Conservation (phyloP, 345 rosid genomes). For the Boechera stricta region DNA sequence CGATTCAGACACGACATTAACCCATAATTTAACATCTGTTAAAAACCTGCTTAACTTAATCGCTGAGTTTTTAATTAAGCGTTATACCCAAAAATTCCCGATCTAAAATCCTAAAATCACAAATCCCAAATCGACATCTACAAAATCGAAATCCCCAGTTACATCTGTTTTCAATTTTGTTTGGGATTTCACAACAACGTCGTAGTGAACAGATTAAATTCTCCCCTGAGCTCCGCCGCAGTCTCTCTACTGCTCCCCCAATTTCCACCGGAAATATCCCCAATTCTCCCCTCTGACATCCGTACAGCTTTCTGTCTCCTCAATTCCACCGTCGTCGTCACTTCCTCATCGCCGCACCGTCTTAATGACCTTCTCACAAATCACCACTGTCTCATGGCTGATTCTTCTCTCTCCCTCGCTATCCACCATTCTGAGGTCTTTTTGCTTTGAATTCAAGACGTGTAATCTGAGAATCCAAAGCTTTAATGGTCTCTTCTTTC, state of each 20-base stretch:
- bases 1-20: too few species aligned
- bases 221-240: slow-evolving; percentile 30
- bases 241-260: slow-evolving; percentile 47
- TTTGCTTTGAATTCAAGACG: too few species aligned
- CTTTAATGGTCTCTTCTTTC: slow-evolving; percentile 76
- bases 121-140: too few species aligned
- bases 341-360: slow-evolving; percentile 35
- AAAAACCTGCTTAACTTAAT: too few species aligned
- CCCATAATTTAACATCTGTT: too few species aligned
- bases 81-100: too few species aligned
- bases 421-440: slow-evolving; percentile 32
- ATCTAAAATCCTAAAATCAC: too few species aligned
- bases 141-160: too few species aligned
- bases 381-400: slow-evolving; percentile 48
- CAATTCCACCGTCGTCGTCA: slow-evolving; percentile 28
- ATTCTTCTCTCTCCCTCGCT: slow-evolving; percentile 38
- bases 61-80: too few species aligned
- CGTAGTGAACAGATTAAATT: too few species aligned
- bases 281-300: slow-evolving; percentile 54
- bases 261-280: slow-evolving; percentile 28
- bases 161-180: too few species aligned
- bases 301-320: slow-evolving; percentile 73
- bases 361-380: slow-evolving; percentile 63
- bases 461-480: slow-evolving; percentile 79
- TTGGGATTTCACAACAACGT: too few species aligned